A percentile compares a stretch with the other conserved stretches of the same genome.
These are phyloP conservation scores for Singerocomus inundabilis DNA, from an alignment of 1,284 basidiomycete genomes.

Conservation along the genomic window DNA sequence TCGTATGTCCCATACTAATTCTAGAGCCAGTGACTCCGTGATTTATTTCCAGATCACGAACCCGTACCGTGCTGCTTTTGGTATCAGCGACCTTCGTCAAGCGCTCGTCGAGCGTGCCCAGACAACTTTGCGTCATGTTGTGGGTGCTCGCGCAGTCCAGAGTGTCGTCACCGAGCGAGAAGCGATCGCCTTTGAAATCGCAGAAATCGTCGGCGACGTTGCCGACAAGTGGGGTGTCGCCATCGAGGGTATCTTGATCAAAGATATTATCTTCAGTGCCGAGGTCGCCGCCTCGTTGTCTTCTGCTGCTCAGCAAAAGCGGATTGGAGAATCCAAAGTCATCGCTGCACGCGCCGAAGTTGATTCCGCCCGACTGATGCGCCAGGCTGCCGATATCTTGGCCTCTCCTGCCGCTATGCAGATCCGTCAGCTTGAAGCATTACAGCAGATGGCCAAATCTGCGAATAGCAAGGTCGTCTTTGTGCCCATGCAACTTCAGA, in stretches of 20 bases:
- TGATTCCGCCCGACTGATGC: slow-evolving; percentile 91
- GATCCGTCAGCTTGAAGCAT: slow-evolving; percentile 91
- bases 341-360: slow-evolving; percentile 97
- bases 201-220: slow-evolving; percentile 87
- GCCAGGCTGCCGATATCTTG: slow-evolving; percentile 89
- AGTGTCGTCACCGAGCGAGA: slow-evolving; percentile 92
- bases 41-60: slow-evolving; percentile 88
- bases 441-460: slow-evolving; percentile 70
- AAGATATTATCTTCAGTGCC: slow-evolving; percentile 90
- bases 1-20: slow-evolving; percentile 14
- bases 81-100: slow-evolving; percentile 84
- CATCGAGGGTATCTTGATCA: slow-evolving; percentile 93
- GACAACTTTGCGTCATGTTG: slow-evolving; percentile 93
- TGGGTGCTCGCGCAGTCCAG: slow-evolving; percentile 85
- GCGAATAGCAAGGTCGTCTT: slow-evolving; percentile 88
- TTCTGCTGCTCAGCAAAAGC: slow-evolving; percentile 91
- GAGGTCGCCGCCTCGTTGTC: slow-evolving; percentile 93
- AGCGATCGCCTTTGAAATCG: slow-evolving; percentile 93
- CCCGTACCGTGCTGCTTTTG: slow-evolving; percentile 90
- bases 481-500: slow-evolving; percentile 89
- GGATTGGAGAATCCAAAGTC: slow-evolving; percentile 93
- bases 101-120: slow-evolving; percentile 93
- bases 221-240: slow-evolving; percentile 93
- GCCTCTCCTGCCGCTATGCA: slow-evolving; percentile 96
- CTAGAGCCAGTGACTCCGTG: slow-evolving; percentile 69